These are phyloP conservation scores for Solidago caesia DNA, from an alignment of 129 eudicot species.

Conservation along the genomic window DNA sequence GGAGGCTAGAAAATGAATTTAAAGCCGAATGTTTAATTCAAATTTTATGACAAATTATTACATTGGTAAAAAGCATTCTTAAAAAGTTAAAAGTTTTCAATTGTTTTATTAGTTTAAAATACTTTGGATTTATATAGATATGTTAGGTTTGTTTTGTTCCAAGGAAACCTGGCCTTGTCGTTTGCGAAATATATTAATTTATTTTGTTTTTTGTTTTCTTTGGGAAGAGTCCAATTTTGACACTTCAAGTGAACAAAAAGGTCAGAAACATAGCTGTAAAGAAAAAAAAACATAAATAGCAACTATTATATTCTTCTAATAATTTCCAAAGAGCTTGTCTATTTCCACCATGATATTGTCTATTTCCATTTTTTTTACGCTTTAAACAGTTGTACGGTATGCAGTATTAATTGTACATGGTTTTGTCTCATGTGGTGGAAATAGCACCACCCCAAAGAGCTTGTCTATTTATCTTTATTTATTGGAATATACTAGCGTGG, in stretches of 20 bases:
- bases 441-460: too few relatives aligned
- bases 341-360: too few relatives aligned
- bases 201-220: slow-evolving; percentile 8
- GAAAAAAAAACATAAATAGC: slow-evolving; percentile 12
- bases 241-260: slow-evolving; percentile 24
- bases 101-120: neutral
- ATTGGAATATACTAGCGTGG: too few relatives aligned
- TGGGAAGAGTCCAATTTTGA: slow-evolving; percentile 33
- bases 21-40: too few relatives aligned
- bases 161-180: slow-evolving; percentile 15
- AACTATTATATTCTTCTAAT: too few relatives aligned
- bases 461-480: too few relatives aligned
- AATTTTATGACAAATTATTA: too few relatives aligned
- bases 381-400: too few relatives aligned
- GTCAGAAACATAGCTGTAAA: slow-evolving; percentile 8
- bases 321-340: too few relatives aligned
- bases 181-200: slow-evolving; percentile 1
- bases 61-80: neutral
- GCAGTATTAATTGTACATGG: too few relatives aligned
- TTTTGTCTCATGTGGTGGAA: too few relatives aligned
- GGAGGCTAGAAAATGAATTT: neutral
- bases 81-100: neutral
- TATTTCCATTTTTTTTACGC: too few relatives aligned
- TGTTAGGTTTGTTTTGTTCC: slow-evolving; percentile 1
- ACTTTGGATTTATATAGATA: slow-evolving; percentile 3